phyloP scores from a whole-genome alignment of 2,329 filamentous ascomycete species.

The Thermoascus crustaceus region DNA sequence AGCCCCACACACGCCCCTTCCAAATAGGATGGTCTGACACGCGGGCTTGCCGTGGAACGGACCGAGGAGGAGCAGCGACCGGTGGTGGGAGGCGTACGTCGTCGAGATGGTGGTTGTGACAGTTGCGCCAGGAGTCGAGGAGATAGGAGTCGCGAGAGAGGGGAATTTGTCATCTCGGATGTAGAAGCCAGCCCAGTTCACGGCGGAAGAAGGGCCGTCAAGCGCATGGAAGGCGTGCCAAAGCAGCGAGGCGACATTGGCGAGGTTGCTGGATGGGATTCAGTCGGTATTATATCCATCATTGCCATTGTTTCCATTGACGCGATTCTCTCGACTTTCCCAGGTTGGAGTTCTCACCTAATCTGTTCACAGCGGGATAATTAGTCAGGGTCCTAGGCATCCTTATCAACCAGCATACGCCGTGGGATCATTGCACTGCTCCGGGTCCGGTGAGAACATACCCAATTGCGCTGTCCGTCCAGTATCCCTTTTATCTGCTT shows the following conservation, averaged over 20 bases:
- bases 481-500: constrained; percentile 31
- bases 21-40: constrained; percentile 40
- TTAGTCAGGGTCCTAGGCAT: constrained; percentile 2
- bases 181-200: constrained; percentile 45
- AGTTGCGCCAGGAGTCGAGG: constrained; percentile 15
- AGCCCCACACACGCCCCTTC: constrained; percentile 40
- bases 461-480: constrained; percentile 40
- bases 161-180: constrained; percentile 37
- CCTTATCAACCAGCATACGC: not conserved
- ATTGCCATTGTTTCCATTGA: not conserved
- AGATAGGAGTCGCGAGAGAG: constrained; percentile 15
- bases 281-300: too few species aligned
- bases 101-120: constrained; percentile 13
- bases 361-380: constrained; percentile 15
- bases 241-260: constrained; percentile 41
- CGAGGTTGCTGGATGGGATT: constrained; percentile 40
- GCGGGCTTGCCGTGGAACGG: constrained; percentile 43
- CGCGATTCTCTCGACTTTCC: too few species aligned
- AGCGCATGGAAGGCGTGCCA: constrained; percentile 41
- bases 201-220: constrained; percentile 32
- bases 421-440: not conserved
- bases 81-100: constrained; percentile 14
- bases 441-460: constrained; percentile 13
- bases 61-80: constrained; percentile 33
- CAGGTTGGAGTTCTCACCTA: constrained; percentile 18